A percentile compares a stretch with the other conserved stretches of the same genome.
phyloP scores from a whole-genome alignment of 1,284 basidiomycete genomes.

The Clitocybe nebularis region DNA sequence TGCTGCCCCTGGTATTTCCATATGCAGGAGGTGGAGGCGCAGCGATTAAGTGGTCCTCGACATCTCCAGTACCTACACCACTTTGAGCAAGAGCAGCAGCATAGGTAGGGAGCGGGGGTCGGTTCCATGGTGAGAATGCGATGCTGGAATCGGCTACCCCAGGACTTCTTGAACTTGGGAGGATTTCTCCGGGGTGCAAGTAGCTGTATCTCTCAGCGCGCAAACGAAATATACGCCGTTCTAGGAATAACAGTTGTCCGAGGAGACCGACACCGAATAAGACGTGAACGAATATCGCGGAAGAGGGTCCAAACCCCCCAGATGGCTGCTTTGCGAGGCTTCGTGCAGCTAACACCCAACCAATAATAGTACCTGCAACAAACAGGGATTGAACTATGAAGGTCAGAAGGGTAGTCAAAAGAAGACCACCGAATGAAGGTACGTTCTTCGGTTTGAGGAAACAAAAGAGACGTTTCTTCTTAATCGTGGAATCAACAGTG shows the following conservation, averaged over 20 bases:
- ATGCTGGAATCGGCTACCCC: conserved; percentile 30
- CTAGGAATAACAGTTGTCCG: conserved; percentile 56
- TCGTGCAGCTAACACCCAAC: conserved; percentile 48
- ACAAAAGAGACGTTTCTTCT: conserved; percentile 31
- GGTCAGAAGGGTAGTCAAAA: conserved; percentile 39
- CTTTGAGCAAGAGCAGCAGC: conserved; percentile 65
- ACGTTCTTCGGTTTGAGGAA: conserved; percentile 39
- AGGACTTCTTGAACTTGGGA: conserved; percentile 39
- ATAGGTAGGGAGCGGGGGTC: conserved; percentile 66
- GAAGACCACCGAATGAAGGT: conserved; percentile 41
- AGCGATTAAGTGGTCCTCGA: conserved; percentile 65
- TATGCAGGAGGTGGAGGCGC: conserved; percentile 67
- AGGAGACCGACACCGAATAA: conserved; percentile 47
- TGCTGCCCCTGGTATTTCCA: conserved; percentile 67
- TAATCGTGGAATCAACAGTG: conserved; percentile 25
- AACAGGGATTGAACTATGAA: conserved; percentile 40
- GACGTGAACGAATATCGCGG: conserved; percentile 55
- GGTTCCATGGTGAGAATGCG: conserved; percentile 63
- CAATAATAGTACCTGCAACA: conserved; percentile 47
- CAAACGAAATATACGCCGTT: conserved; percentile 56
- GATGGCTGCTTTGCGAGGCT: conserved; percentile 17
- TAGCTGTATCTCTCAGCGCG: conserved; percentile 62
- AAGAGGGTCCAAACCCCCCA: conserved; percentile 23
- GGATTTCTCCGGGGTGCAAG: conserved; percentile 52
- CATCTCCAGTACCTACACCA: conserved; percentile 68